Conservation (phyloP, 176 grass and related monocot species). For the Cocos nucifera region DNA sequence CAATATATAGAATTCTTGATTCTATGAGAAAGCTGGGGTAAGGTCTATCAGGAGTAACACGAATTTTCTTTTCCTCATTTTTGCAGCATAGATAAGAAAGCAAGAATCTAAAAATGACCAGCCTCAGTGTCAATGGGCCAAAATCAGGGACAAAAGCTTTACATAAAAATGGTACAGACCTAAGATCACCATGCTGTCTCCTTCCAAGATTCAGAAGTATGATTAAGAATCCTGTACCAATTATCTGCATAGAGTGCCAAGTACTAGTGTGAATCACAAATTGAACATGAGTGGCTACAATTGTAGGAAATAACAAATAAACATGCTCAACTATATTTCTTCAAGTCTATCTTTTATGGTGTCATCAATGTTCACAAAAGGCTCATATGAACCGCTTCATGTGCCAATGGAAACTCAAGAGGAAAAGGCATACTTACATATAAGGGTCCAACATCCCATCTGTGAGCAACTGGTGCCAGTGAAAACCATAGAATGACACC, state of each 20-base stretch:
- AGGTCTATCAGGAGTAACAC: background rate
- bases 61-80: background rate
- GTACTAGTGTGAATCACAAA: no score
- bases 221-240: slow-evolving; percentile 69
- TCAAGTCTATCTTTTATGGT: no score
- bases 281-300: no score
- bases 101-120: background rate
- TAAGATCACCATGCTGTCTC: slow-evolving; percentile 74
- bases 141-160: background rate
- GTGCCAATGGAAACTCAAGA: background rate
- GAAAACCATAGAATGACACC: slow-evolving; percentile 64
- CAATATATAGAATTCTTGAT: no score
- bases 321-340: no score
- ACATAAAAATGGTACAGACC: slow-evolving; percentile 28
- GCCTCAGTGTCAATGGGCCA: background rate
- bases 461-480: slow-evolving; percentile 73
- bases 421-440: slow-evolving; percentile 54
- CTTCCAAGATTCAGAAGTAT: slow-evolving; percentile 92
- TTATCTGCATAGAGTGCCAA: slow-evolving; percentile 44
- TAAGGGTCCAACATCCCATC: slow-evolving; percentile 58
- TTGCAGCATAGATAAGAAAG: background rate
- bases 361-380: no score
- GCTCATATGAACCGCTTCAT: no score
- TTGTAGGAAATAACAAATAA: no score
- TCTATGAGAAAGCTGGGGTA: background rate